phyloP scores from a whole-genome alignment of 768 basidiomycete species.

The Mycena floridula region DNA sequence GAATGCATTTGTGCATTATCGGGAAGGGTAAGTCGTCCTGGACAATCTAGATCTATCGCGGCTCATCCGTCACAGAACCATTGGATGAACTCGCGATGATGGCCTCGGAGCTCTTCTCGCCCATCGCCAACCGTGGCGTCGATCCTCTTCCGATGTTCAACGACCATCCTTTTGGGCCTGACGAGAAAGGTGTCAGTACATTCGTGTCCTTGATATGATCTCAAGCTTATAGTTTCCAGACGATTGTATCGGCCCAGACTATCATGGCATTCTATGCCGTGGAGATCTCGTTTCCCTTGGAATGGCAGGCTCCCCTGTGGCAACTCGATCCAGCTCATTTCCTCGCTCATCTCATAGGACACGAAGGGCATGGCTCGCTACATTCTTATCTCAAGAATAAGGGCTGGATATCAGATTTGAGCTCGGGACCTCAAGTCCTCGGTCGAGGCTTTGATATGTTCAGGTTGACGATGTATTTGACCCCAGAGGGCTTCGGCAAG shows the following conservation, averaged over 20 bases:
- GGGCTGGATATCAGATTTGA: constrained; percentile 79
- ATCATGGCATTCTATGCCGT: constrained; percentile 82
- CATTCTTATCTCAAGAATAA: constrained; percentile 85
- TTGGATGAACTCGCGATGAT: constrained; percentile 64
- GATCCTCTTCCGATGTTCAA: constrained; percentile 55
- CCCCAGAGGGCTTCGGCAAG: constrained; percentile 82
- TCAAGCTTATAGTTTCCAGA: constrained; percentile 35
- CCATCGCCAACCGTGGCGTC: constrained; percentile 56
- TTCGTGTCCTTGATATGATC: constrained; percentile 1
- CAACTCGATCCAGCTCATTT: constrained; percentile 73
- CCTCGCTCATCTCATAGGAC: constrained; percentile 78
- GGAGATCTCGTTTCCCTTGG: constrained; percentile 77
- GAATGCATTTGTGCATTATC: constrained; percentile 76
- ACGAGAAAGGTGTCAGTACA: constrained; percentile 62
- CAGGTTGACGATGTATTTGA: constrained; percentile 76
- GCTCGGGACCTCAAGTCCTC: constrained; percentile 61
- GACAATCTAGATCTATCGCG: background rate
- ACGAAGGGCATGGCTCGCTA: constrained; percentile 90
- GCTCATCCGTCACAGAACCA: constrained; percentile 43
- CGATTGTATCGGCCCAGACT: constrained; percentile 81
- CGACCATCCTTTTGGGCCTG: constrained; percentile 72
- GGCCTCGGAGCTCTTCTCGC: constrained; percentile 63
- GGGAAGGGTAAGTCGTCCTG: constrained; percentile 54
- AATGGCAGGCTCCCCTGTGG: constrained; percentile 68
- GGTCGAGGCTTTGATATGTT: constrained; percentile 87